A percentile compares a stretch with the other conserved stretches of the same genome.
Evolutionary conservation across 164 flowering plant genomes (phyloP).

Genomic region (Taxillus chinensis): DNA sequence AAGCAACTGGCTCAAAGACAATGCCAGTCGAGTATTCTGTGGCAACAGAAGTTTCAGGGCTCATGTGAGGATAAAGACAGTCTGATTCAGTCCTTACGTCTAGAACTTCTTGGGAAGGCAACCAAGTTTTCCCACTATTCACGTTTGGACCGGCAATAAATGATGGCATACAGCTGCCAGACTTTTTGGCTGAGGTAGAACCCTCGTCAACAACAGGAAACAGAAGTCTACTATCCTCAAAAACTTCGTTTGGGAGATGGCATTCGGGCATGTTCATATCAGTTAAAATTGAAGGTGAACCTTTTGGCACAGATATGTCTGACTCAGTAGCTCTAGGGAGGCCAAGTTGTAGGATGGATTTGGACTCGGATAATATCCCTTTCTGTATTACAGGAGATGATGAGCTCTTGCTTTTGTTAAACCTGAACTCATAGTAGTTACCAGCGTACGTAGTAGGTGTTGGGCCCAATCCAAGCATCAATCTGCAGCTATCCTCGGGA

Average conservation of each 20-base stretch:
- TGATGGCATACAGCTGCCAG: constrained; percentile 85
- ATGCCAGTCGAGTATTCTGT: constrained; percentile 34
- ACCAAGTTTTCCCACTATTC: constrained; percentile 13
- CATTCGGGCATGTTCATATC: constrained; percentile 11
- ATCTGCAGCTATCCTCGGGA: constrained; percentile 64
- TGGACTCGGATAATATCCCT: constrained; percentile 26
- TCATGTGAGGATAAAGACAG: constrained; percentile 15
- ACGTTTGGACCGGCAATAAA: constrained; percentile 65
- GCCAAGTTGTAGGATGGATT: constrained; percentile 57
- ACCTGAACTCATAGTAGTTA: constrained; percentile 11
- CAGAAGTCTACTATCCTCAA: constrained; percentile 9
- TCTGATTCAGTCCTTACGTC: constrained; percentile 19
- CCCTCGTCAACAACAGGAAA: constrained; percentile 71
- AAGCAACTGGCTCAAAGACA: constrained; percentile 29
- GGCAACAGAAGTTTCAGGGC: constrained; percentile 38
- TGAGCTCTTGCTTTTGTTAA: constrained; percentile 8
- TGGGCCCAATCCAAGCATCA: constrained; percentile 87
- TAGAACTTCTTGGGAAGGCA: constrained; percentile 17
- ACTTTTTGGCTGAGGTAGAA: constrained; percentile 77
- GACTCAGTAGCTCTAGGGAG: constrained; percentile 39
- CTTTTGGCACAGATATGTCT: constrained; percentile 17
- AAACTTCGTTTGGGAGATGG: constrained; percentile 9
- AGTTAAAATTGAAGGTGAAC: constrained; percentile 26
- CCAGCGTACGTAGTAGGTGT: constrained; percentile 39
- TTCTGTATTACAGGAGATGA: constrained; percentile 15